A percentile compares a stretch with the other conserved stretches of the same genome.
These are phyloP conservation scores for Nectriaceae sp. DNA, from an alignment of 2,329 filamentous ascomycete genomes.

Conservation along the genomic window DNA sequence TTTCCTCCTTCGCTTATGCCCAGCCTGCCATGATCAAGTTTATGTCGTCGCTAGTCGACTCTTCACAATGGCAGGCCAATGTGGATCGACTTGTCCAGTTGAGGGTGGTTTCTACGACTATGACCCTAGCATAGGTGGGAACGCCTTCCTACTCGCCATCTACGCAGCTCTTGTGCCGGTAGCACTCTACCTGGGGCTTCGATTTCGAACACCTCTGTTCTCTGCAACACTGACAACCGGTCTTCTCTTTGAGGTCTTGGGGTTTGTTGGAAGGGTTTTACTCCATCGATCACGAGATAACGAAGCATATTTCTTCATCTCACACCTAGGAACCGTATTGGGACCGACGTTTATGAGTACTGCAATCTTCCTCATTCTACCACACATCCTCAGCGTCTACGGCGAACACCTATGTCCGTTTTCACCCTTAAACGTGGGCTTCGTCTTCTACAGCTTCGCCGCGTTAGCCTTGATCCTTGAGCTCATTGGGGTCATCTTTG, in stretches of 20 bases:
- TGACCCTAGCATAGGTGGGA: slow-evolving; percentile 39
- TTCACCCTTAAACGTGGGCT: slow-evolving; percentile 35
- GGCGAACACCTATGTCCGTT: slow-evolving; percentile 43
- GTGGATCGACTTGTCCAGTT: slow-evolving; percentile 38
- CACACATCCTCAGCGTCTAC: slow-evolving; percentile 49
- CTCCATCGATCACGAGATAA: slow-evolving; percentile 37
- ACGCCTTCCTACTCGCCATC: slow-evolving; percentile 40
- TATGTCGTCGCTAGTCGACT: slow-evolving; percentile 17
- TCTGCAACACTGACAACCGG: slow-evolving; percentile 42
- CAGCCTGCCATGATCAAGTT: slow-evolving; percentile 28
- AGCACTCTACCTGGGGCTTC: slow-evolving; percentile 39
- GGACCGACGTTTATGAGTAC: slow-evolving; percentile 48
- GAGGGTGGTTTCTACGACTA: slow-evolving; percentile 40
- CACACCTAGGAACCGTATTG: slow-evolving; percentile 47
- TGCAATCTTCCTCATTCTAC: slow-evolving; percentile 47
- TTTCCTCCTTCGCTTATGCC: slow-evolving; percentile 13
- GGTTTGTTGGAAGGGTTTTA: slow-evolving; percentile 49
- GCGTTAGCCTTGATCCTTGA: slow-evolving; percentile 39
- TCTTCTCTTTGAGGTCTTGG: slow-evolving; percentile 45
- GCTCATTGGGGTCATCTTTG: slow-evolving; percentile 43
- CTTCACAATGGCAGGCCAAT: slow-evolving; percentile 37
- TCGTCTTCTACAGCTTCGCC: slow-evolving; percentile 37
- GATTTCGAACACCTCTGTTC: slow-evolving; percentile 43
- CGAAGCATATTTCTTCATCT: slow-evolving; percentile 44
- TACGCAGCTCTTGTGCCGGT: slow-evolving; percentile 44